A percentile compares a stretch with the other conserved stretches of the same genome.
These are phyloP conservation scores for Heliocybe sulcata DNA, from an alignment of 1,284 basidiomycete species.

Conservation along the genomic window DNA sequence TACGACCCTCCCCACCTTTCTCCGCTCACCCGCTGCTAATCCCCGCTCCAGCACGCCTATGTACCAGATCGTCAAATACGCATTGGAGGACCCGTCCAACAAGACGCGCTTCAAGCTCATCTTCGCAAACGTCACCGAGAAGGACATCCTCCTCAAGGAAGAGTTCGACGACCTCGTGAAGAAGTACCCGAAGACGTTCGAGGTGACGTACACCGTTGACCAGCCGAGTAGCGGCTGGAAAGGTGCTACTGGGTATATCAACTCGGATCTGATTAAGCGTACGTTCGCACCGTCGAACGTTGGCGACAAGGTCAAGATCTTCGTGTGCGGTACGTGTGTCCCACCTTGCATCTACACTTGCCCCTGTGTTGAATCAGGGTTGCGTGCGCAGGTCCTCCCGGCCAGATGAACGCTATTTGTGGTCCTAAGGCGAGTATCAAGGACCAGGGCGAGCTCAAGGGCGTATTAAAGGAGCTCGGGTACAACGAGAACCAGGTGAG, in stretches of 20 bases:
- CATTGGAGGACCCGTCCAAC: slow-evolving; percentile 68
- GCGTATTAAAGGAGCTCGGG: slow-evolving; percentile 81
- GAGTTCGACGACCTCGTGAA: slow-evolving; percentile 74
- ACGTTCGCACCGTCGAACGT: slow-evolving; percentile 64
- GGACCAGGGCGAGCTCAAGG: slow-evolving; percentile 74
- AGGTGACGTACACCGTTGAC: slow-evolving; percentile 86
- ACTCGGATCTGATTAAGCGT: slow-evolving; percentile 63
- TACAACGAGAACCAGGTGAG: slow-evolving; percentile 77
- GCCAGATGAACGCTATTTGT: slow-evolving; percentile 73
- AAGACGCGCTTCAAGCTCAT: slow-evolving; percentile 94
- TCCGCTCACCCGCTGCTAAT: not conserved
- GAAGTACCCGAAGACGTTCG: slow-evolving; percentile 65
- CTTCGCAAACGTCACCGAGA: slow-evolving; percentile 87
- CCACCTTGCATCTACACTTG: not conserved
- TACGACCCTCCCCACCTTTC: slow-evolving; percentile 25
- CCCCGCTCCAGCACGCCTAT: slow-evolving; percentile 51
- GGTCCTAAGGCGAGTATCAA: slow-evolving; percentile 75
- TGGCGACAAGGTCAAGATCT: slow-evolving; percentile 81
- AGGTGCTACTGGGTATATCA: slow-evolving; percentile 70
- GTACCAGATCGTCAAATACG: slow-evolving; percentile 72
- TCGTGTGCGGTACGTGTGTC: slow-evolving; percentile 67
- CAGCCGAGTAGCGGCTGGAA: slow-evolving; percentile 68
- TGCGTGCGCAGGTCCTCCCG: slow-evolving; percentile 61
- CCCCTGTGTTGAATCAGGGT: not conserved
- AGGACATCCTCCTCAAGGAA: slow-evolving; percentile 85